These are phyloP conservation scores for Glycine soja DNA, from an alignment of 306 rosid genomes.

Conservation along the genomic window DNA sequence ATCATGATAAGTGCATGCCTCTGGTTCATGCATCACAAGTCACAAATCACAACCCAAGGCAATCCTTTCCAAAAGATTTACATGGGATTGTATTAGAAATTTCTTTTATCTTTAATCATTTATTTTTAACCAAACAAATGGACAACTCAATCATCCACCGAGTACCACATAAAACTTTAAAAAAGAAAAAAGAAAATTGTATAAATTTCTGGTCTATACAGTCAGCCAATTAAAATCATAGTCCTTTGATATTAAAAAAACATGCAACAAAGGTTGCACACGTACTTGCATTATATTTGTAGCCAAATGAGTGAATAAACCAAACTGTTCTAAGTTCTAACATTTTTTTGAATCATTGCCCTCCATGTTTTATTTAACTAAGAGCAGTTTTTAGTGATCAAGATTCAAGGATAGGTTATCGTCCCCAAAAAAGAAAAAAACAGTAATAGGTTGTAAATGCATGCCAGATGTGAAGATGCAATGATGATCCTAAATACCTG, in stretches of 20 bases:
- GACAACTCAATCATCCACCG: neutral
- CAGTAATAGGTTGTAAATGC: neutral
- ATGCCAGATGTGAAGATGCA: constrained; percentile 12
- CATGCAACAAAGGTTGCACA: constrained; percentile 31
- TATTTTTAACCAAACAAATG: neutral
- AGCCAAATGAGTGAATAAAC: neutral
- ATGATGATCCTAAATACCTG: neutral
- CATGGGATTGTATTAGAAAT: neutral
- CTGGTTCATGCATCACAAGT: too few relatives aligned
- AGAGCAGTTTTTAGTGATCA: constrained; percentile 1
- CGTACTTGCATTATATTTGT: constrained; percentile 14
- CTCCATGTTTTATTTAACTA: neutral
- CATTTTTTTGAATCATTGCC: constrained; percentile 22
- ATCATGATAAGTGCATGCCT: constrained; percentile 21
- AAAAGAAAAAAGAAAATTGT: neutral
- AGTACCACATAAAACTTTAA: constrained; percentile 3
- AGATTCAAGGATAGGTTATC: neutral
- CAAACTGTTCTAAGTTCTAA: neutral
- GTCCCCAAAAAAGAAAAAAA: too few relatives aligned
- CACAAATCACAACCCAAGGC: too few relatives aligned
- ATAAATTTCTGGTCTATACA: neutral
- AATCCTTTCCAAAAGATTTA: constrained; percentile 12
- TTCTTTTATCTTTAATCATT: constrained; percentile 1
- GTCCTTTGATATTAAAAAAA: neutral
- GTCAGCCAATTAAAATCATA: constrained; percentile 16